Conservation (phyloP, 495 filamentous ascomycete species). For the Neurospora hispaniola region DNA sequence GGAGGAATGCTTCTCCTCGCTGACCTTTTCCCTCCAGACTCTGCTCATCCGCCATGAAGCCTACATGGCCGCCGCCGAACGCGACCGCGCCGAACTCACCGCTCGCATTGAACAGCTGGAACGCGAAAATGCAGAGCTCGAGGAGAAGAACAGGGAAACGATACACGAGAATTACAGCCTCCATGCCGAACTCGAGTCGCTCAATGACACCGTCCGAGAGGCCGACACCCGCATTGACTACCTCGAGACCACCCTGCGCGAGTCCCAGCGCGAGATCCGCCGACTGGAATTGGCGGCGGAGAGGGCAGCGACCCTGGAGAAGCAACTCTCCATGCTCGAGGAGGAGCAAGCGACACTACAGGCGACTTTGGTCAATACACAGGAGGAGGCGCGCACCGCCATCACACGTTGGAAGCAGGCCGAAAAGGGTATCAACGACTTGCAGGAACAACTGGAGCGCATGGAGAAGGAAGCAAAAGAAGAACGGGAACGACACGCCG, state of each 20-base stretch:
- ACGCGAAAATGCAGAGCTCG: slow-evolving; percentile 61
- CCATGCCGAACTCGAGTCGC: slow-evolving; percentile 66
- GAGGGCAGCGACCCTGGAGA: slow-evolving; percentile 66
- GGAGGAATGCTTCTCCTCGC: slow-evolving; percentile 12
- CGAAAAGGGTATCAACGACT: slow-evolving; percentile 56
- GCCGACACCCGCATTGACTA: slow-evolving; percentile 64
- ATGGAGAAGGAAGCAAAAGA: slow-evolving; percentile 79
- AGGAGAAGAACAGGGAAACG: slow-evolving; percentile 59
- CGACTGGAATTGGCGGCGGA: slow-evolving; percentile 60
- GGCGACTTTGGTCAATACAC: slow-evolving; percentile 47
- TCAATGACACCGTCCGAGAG: slow-evolving; percentile 63
- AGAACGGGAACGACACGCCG: slow-evolving; percentile 72
- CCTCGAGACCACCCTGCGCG: slow-evolving; percentile 61
- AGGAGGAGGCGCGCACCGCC: slow-evolving; percentile 64
- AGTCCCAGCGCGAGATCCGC: slow-evolving; percentile 63
- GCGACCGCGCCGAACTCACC: slow-evolving; percentile 60
- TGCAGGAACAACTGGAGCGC: slow-evolving; percentile 78
- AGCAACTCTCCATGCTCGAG: slow-evolving; percentile 66
- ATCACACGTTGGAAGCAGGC: slow-evolving; percentile 74
- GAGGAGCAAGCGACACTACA: slow-evolving; percentile 67
- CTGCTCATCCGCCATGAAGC: slow-evolving; percentile 84
- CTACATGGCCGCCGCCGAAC: slow-evolving; percentile 83
- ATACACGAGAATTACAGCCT: slow-evolving; percentile 72
- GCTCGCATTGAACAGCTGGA: slow-evolving; percentile 66
- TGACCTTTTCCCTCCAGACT: slow-evolving; percentile 60